These are phyloP conservation scores for Blakeslea trispora DNA, from an alignment of 371 early-diverging fungal species.

Conservation along the genomic window DNA sequence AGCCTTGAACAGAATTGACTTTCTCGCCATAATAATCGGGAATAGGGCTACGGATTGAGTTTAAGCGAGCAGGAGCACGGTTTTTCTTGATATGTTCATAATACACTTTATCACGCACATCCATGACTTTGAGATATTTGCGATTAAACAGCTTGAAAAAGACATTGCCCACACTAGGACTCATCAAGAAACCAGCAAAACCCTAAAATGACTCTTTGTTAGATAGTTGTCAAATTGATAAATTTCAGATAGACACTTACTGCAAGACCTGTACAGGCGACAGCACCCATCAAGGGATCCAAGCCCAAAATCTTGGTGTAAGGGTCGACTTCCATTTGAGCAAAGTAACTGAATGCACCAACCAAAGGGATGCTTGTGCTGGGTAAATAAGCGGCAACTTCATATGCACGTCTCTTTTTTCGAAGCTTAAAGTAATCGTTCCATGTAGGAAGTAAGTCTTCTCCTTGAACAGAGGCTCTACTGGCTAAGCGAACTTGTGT, in stretches of 20 bases:
- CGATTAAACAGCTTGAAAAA: conserved; percentile 66
- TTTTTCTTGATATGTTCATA: conserved; percentile 78
- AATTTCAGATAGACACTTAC: conserved; percentile 31
- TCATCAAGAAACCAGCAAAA: conserved; percentile 66
- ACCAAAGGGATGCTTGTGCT: conserved; percentile 62
- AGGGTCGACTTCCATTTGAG: conserved; percentile 77
- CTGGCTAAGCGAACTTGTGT: conserved; percentile 17
- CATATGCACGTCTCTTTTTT: conserved; percentile 67
- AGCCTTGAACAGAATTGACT: conserved; percentile 79
- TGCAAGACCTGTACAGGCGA: conserved; percentile 57
- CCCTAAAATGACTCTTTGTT: conserved; percentile 49
- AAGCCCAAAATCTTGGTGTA: conserved; percentile 75
- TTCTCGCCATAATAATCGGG: conserved; percentile 96
- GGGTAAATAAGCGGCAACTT: conserved; percentile 66
- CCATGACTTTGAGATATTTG: conserved; percentile 57
- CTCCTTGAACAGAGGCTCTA: conserved; percentile 3
- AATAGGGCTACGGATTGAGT: conserved; percentile 78
- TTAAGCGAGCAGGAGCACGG: conserved; percentile 77
- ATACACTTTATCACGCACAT: conserved; percentile 76
- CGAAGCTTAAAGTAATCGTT: conserved; percentile 80
- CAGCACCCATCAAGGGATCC: conserved; percentile 76
- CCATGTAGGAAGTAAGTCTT: conserved; percentile 56
- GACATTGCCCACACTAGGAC: conserved; percentile 68
- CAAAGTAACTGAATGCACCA: conserved; percentile 70
- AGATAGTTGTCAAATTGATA: background rate